Evolutionary conservation across 768 basidiomycete species (phyloP).

Genomic region (Leccinum variicolor): DNA sequence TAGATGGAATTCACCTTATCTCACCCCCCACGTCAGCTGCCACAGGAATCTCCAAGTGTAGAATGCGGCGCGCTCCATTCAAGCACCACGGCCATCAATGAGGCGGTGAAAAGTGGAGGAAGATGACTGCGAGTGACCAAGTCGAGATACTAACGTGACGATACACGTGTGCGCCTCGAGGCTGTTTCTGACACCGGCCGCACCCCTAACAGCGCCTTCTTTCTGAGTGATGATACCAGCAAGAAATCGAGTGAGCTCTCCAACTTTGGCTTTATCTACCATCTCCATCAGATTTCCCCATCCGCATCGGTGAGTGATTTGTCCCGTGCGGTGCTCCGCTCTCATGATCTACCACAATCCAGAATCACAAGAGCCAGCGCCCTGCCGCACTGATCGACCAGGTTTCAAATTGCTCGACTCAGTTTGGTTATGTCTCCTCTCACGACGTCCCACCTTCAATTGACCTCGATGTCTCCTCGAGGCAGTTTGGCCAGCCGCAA

Average conservation of each 20-base stretch:
- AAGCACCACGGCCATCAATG: constrained; percentile 12
- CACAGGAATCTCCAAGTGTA: not conserved
- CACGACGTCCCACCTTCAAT: constrained; percentile 16
- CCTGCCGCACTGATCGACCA: constrained; percentile 9
- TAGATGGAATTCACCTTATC: not conserved
- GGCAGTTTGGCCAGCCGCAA: constrained; percentile 21
- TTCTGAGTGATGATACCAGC: not conserved
- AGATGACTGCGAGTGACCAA: constrained; percentile 1
- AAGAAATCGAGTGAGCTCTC: not conserved
- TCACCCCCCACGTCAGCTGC: not conserved
- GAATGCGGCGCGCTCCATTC: not conserved
- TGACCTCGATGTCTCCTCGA: constrained; percentile 30
- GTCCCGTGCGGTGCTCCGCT: constrained; percentile 23
- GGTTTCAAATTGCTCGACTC: constrained; percentile 22
- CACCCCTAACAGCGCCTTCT: constrained; percentile 11
- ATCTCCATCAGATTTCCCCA: not conserved
- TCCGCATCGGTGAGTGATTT: not conserved
- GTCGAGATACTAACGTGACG: not conserved
- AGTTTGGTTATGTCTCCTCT: constrained; percentile 9
- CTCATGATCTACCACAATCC: constrained; percentile 3
- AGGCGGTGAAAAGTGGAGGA: not conserved
- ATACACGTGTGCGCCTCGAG: constrained; percentile 22
- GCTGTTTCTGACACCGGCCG: constrained; percentile 4
- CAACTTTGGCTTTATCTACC: not conserved
- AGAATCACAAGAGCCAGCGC: constrained; percentile 1